These are phyloP conservation scores for Chimonanthus salicifolius DNA, from an alignment of 164 flowering plant species.

Conservation along the genomic window DNA sequence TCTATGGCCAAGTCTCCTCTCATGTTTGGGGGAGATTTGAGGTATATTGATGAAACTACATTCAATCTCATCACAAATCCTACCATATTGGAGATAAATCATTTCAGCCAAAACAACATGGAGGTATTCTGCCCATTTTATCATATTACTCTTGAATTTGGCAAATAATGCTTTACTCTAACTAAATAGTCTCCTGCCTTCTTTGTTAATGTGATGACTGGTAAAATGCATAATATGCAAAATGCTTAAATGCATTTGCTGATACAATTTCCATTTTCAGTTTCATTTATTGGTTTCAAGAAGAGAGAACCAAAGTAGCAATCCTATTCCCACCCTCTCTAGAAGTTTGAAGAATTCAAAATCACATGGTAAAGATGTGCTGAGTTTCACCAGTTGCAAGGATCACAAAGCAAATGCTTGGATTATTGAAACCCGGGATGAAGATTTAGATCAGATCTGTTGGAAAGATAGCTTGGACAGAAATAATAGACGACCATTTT, in stretches of 20 bases:
- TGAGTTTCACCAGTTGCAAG: conserved; percentile 52
- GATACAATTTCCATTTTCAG: conserved; percentile 26
- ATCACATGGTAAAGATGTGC: conserved; percentile 9
- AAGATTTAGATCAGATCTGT: conserved; percentile 50
- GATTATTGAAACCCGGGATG: conserved; percentile 32
- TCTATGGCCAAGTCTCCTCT: conserved; percentile 89
- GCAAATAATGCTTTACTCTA: neutral
- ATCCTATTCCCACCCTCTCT: conserved; percentile 1
- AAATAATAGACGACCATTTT: conserved; percentile 33
- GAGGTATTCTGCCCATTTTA: conserved; percentile 39
- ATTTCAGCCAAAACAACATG: conserved; percentile 62
- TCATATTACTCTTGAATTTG: neutral
- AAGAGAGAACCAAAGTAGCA: conserved; percentile 3
- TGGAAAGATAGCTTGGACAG: conserved; percentile 42
- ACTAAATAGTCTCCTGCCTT: no score
- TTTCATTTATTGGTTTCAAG: conserved; percentile 39
- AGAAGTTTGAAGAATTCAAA: conserved; percentile 10
- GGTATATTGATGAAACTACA: conserved; percentile 57
- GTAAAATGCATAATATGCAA: neutral
- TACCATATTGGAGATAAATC: conserved; percentile 61
- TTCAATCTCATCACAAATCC: conserved; percentile 66
- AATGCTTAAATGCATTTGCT: neutral
- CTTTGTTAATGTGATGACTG: no score
- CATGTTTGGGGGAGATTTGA: conserved; percentile 93
- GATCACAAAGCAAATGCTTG: conserved; percentile 46